Percentiles rank a stretch among this genome's conserved stretches.
Conservation (phyloP, 768 basidiomycete genomes). For the Boletus barrowsii region DNA sequence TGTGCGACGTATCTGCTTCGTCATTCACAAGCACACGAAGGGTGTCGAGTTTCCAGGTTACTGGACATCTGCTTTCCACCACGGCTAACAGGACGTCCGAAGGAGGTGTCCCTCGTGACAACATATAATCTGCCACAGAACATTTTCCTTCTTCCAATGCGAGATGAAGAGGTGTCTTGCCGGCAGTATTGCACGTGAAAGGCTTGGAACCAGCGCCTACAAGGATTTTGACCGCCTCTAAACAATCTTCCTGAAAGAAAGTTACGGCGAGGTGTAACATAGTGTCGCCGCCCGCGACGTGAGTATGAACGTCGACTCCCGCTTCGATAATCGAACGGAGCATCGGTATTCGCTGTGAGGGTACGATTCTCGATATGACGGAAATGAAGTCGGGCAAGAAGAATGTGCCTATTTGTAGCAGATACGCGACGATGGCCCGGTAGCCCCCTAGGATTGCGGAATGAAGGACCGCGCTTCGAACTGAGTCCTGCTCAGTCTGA, state of each 20-base stretch:
- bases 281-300: neutral
- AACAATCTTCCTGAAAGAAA: neutral
- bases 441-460: conserved; percentile 4
- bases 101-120: neutral
- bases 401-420: neutral
- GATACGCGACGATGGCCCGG: neutral
- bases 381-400: neutral
- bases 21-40: too few species aligned
- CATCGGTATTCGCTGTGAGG: neutral
- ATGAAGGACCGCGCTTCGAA: neutral
- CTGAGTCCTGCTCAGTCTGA: neutral
- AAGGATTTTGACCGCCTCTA: neutral
- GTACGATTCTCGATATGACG: neutral
- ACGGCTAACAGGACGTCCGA: neutral
- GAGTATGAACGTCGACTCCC: neutral
- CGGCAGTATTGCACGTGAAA: neutral
- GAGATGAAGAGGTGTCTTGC: neutral
- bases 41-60: too few species aligned
- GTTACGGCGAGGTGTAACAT: neutral
- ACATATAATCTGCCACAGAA: neutral
- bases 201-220: neutral
- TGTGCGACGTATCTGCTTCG: too few species aligned
- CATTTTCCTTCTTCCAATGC: neutral
- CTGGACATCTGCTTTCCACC: neutral
- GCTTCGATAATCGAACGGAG: neutral